Percentiles rank a stretch among this genome's conserved stretches.
Conservation (phyloP, 176 grass and related monocot species). For the Otatea glauca region DNA sequence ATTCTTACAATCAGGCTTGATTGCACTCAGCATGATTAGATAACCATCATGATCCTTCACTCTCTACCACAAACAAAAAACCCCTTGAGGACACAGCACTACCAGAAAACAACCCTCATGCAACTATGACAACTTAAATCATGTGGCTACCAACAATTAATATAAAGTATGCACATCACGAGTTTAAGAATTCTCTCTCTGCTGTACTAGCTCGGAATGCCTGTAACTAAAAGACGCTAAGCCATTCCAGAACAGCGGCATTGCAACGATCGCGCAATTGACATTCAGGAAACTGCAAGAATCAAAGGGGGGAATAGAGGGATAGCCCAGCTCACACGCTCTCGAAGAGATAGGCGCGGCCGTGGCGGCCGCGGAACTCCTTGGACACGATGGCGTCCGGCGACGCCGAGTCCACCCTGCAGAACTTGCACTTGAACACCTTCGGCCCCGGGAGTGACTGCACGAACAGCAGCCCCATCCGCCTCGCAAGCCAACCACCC, state of each 20-base stretch:
- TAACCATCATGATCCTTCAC: background rate
- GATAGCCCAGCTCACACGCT: conserved; percentile 63
- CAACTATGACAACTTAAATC: background rate
- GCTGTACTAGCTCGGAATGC: background rate
- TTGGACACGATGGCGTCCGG: conserved; percentile 79
- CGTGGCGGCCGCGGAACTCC: conserved; percentile 72
- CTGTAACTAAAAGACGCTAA: conserved; percentile 1
- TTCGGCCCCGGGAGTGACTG: conserved; percentile 71
- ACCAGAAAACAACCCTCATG: background rate
- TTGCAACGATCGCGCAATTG: conserved; percentile 9
- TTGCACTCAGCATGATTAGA: background rate
- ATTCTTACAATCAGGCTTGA: background rate
- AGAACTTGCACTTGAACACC: conserved; percentile 80
- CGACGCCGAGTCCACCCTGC: conserved; percentile 87
- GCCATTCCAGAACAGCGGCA: conserved; percentile 6
- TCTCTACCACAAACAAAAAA: background rate
- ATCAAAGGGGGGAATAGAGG: background rate
- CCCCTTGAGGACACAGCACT: background rate
- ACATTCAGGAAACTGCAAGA: background rate
- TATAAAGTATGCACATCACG: background rate
- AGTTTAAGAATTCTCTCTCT: background rate
- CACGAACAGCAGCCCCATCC: conserved; percentile 84
- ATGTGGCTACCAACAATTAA: background rate
- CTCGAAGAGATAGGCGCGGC: conserved; percentile 83
- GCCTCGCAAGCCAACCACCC: background rate